Percentiles rank a stretch among this genome's conserved stretches.
phyloP scores from a whole-genome alignment of 495 filamentous ascomycete genomes.

The Apiosordaria backusii region DNA sequence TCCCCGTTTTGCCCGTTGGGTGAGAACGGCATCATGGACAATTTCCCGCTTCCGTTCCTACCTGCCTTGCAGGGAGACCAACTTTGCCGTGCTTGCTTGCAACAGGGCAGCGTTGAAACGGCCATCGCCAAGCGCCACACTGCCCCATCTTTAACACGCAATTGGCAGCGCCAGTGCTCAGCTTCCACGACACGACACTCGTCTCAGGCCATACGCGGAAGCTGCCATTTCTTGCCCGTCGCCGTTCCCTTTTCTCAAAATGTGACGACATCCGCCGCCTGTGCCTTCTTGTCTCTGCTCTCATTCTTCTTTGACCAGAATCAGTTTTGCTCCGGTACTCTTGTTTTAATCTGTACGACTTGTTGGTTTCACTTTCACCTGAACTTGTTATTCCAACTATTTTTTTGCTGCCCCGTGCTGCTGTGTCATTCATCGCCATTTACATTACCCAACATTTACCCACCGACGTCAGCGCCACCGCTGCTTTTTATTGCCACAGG shows the following conservation, averaged over 20 bases:
- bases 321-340: background rate
- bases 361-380: background rate
- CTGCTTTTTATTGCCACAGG: background rate
- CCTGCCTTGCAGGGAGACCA: background rate
- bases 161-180: background rate
- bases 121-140: background rate
- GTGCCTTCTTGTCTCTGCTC: background rate
- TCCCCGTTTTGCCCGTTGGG: background rate
- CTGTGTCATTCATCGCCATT: background rate
- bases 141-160: background rate
- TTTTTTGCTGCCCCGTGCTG: background rate
- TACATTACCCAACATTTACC: background rate
- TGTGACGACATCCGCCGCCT: conserved; percentile 8
- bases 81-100: too few species aligned
- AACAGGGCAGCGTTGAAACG: background rate
- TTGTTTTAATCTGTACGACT: background rate
- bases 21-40: background rate
- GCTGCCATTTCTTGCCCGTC: background rate
- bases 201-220: background rate
- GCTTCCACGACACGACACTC: background rate
- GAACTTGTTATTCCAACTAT: background rate
- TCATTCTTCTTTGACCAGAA: background rate
- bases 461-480: background rate
- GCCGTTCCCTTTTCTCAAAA: background rate
- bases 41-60: background rate